These are phyloP conservation scores for Chaetomiaceae sp. DNA, from an alignment of 2,329 filamentous ascomycete species.

Conservation along the genomic window DNA sequence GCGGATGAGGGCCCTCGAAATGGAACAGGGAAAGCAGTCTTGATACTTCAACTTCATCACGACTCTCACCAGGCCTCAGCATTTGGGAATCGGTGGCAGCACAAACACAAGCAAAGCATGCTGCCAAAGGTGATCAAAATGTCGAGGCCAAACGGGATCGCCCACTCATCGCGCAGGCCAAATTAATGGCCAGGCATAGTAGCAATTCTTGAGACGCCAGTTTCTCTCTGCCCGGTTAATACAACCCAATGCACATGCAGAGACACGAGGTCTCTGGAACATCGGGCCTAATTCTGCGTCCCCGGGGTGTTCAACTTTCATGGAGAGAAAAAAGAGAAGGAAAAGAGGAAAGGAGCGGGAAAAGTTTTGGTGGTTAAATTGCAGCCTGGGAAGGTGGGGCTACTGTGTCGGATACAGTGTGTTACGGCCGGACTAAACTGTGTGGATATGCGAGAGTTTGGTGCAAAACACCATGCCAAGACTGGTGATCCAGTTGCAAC, in stretches of 20 bases:
- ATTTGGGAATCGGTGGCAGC: too few relatives aligned
- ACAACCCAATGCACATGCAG: slow-evolving; percentile 50
- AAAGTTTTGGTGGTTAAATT: neutral
- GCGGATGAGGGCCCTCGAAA: too few relatives aligned
- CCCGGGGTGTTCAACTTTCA: slow-evolving; percentile 53
- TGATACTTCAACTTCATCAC: too few relatives aligned
- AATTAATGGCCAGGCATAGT: slow-evolving; percentile 40
- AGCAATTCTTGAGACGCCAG: slow-evolving; percentile 63
- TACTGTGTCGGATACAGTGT: slow-evolving; percentile 1
- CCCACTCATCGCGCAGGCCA: slow-evolving; percentile 40
- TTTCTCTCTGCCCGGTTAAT: slow-evolving; percentile 54
- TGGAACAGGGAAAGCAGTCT: too few relatives aligned
- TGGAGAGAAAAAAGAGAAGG: slow-evolving; percentile 17
- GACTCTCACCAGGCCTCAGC: too few relatives aligned
- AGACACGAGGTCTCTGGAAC: slow-evolving; percentile 29
- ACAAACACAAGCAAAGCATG: neutral
- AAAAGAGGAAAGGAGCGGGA: neutral
- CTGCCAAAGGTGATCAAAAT: slow-evolving; percentile 30
- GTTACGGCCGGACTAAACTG: neutral
- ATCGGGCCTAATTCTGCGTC: slow-evolving; percentile 53
- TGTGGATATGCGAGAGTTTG: too few relatives aligned
- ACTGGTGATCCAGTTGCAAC: too few relatives aligned
- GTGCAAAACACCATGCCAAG: neutral
- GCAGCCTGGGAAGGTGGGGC: neutral
- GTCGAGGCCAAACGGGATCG: slow-evolving; percentile 63